phyloP scores from a whole-genome alignment of 345 rosid species.

The Gossypium stocksii region DNA sequence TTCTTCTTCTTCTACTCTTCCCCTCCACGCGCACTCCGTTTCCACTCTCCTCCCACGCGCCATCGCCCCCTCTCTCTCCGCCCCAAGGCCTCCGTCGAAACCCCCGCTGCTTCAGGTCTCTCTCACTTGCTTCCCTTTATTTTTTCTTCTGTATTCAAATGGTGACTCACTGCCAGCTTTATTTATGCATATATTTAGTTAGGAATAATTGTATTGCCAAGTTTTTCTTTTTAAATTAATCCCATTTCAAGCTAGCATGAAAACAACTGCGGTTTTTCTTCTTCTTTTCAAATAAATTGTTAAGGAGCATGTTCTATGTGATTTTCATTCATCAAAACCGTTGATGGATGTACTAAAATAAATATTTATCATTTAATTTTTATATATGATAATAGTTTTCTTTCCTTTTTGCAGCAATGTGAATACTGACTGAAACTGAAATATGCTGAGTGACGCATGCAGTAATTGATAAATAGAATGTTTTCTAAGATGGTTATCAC shows the following conservation, averaged over 20 bases:
- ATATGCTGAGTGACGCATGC: background rate
- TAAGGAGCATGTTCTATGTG: background rate
- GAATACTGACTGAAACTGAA: background rate
- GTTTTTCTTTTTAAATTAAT: background rate
- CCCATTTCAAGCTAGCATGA: background rate
- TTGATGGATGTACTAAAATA: background rate
- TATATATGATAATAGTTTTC: too few species aligned
- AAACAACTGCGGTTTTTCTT: background rate
- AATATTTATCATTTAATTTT: background rate
- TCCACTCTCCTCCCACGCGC: slow-evolving; percentile 30
- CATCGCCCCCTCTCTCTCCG: slow-evolving; percentile 42
- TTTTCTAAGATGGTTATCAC: background rate
- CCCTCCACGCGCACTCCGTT: slow-evolving; percentile 30
- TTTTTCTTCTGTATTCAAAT: background rate
- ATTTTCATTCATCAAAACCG: background rate
- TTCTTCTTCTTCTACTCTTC: slow-evolving; percentile 31
- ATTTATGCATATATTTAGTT: background rate
- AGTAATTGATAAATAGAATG: background rate
- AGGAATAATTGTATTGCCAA: background rate
- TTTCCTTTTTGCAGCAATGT: too few species aligned
- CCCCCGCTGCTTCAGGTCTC: slow-evolving; percentile 44
- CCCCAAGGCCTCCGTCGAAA: slow-evolving; percentile 51
- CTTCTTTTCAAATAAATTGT: background rate
- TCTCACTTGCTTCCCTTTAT: background rate
- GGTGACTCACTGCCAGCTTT: background rate